These are phyloP conservation scores for Penicillium samsonianum DNA, from an alignment of 495 filamentous ascomycete genomes.

Conservation along the genomic window DNA sequence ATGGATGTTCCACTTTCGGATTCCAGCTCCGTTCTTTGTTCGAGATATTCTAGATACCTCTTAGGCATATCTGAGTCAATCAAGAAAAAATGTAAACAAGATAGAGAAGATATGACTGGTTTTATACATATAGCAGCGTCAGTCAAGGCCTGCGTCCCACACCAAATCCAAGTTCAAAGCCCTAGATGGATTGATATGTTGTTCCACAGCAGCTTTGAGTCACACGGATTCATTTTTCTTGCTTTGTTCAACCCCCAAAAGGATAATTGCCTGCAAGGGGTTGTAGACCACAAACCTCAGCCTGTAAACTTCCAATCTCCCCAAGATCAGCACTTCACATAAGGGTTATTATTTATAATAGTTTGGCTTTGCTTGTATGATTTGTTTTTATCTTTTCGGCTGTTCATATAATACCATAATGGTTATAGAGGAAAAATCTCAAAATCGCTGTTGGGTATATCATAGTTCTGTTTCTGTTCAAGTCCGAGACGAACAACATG, in stretches of 20 bases:
- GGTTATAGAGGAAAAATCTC: no score
- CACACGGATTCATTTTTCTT: background rate
- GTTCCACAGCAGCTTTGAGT: background rate
- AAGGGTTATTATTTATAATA: background rate
- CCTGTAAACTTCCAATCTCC: background rate
- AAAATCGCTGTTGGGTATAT: background rate
- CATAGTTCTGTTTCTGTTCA: background rate
- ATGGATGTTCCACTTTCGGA: no score
- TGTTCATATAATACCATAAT: background rate
- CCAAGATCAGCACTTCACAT: background rate
- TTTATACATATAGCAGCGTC: background rate
- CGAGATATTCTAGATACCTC: no score
- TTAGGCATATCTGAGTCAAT: no score
- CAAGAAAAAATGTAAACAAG: no score
- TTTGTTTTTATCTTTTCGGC: background rate
- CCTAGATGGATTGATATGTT: background rate
- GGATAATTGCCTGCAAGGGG: background rate
- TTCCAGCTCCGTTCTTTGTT: no score
- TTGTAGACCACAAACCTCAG: background rate
- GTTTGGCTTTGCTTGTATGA: background rate
- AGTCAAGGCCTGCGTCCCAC: background rate
- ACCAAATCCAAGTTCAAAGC: background rate
- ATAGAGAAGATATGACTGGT: no score
- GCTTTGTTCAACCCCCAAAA: background rate
- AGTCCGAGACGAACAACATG: background rate